Conservation (phyloP, 495 filamentous ascomycete species). For the Cryomyces minteri region DNA sequence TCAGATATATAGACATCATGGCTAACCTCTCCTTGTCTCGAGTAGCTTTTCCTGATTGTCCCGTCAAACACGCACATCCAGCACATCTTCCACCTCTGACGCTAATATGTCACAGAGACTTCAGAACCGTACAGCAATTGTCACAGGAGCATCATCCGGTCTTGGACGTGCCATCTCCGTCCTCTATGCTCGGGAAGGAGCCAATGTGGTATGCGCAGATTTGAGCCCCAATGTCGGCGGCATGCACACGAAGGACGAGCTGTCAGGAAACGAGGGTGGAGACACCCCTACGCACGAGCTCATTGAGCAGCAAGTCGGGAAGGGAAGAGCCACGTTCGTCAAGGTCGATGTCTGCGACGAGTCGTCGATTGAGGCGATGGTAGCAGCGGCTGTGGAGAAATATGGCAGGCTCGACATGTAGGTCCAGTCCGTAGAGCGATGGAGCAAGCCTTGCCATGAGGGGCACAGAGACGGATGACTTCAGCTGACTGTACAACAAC, state of each 20-base stretch:
- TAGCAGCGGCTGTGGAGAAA: constrained; percentile 6
- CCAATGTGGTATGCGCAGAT: constrained; percentile 30
- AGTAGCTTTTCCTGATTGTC: no score
- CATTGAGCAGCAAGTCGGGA: constrained; percentile 20
- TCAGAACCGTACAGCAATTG: constrained; percentile 23
- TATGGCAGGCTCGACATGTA: constrained; percentile 2
- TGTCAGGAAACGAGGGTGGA: constrained; percentile 12
- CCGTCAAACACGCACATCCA: no score
- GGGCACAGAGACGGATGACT: not conserved
- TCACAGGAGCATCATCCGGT: constrained; percentile 31
- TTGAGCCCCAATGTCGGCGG: constrained; percentile 14
- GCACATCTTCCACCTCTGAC: no score
- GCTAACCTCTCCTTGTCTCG: no score
- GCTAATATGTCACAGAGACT: constrained; percentile 1
- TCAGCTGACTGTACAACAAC: not conserved
- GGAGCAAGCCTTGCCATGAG: not conserved
- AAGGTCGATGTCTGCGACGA: constrained; percentile 27
- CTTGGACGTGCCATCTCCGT: constrained; percentile 29
- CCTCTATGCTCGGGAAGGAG: constrained; percentile 25
- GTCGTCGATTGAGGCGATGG: constrained; percentile 4
- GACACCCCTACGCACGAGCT: constrained; percentile 24
- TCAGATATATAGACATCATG: no score
- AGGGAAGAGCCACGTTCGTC: constrained; percentile 22
- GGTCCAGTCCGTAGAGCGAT: not conserved
- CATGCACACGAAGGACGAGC: not conserved